These are phyloP conservation scores for Xanthoceras sorbifolium DNA, from an alignment of 345 rosid genomes.

Conservation along the genomic window DNA sequence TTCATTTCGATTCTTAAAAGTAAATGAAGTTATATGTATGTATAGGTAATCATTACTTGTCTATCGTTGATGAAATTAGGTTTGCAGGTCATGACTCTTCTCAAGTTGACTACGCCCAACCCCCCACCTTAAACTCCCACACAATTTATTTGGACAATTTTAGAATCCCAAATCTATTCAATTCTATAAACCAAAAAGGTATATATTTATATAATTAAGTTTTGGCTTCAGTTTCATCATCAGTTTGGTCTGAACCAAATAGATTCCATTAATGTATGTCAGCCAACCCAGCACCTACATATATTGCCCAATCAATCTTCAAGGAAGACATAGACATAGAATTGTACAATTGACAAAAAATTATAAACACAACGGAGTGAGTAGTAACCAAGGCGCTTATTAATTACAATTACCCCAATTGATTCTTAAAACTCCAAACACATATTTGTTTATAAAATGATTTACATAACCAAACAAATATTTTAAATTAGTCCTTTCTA, in stretches of 20 bases:
- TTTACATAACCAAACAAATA: too few species aligned
- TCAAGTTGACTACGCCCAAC: neutral
- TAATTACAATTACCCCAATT: too few species aligned
- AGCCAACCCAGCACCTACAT: neutral
- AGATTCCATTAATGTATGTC: neutral
- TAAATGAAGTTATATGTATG: neutral
- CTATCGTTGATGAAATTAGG: neutral
- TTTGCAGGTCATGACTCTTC: neutral
- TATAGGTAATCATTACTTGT: neutral
- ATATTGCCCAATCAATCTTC: neutral
- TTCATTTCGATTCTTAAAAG: neutral
- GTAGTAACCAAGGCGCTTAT: neutral
- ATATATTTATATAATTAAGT: too few species aligned
- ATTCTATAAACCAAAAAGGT: neutral
- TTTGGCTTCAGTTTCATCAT: neutral
- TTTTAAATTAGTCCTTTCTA: too few species aligned
- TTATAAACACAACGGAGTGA: neutral
- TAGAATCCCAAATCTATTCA: neutral
- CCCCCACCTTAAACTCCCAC: conserved; percentile 6
- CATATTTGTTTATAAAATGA: too few species aligned
- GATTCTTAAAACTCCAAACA: too few species aligned
- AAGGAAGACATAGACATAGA: neutral
- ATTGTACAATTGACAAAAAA: neutral
- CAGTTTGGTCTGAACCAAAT: neutral
- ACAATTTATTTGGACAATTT: neutral